Conservation (phyloP, 2,329 filamentous ascomycete species). For the Geosmithia putterillii region DNA sequence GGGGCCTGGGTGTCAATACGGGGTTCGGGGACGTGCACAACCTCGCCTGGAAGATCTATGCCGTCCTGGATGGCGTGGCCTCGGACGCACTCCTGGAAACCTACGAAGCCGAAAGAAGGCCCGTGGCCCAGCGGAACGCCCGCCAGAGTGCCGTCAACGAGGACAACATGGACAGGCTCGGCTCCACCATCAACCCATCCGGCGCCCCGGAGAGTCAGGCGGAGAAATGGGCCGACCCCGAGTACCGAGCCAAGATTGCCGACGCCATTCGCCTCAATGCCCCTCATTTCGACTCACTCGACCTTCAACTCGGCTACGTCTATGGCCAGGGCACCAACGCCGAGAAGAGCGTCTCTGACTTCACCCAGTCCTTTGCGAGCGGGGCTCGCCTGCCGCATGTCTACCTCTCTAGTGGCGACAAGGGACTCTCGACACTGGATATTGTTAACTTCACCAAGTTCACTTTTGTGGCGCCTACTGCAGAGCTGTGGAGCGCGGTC, state of each 20-base stretch:
- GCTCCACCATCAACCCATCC: constrained; percentile 23
- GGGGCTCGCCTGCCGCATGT: constrained; percentile 27
- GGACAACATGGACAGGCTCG: constrained; percentile 24
- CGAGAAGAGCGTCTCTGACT: constrained; percentile 22
- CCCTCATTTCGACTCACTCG: constrained; percentile 29
- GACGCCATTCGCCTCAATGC: constrained; percentile 20
- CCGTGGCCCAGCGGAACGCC: constrained; percentile 24
- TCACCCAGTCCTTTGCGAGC: constrained; percentile 18
- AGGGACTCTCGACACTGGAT: constrained; percentile 14
- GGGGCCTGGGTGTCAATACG: constrained; percentile 18
- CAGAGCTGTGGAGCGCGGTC: neutral
- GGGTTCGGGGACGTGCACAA: constrained; percentile 18
- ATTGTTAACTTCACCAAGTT: constrained; percentile 9
- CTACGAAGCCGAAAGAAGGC: constrained; percentile 23
- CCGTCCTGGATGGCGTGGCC: constrained; percentile 17
- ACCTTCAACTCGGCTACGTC: constrained; percentile 29
- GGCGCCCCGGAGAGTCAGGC: constrained; percentile 11
- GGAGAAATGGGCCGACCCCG: constrained; percentile 12
- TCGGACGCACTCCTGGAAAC: constrained; percentile 16
- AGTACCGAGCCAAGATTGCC: constrained; percentile 15
- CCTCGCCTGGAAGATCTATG: constrained; percentile 22
- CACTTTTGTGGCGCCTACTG: neutral
- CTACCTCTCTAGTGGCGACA: constrained; percentile 12
- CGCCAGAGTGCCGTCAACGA: constrained; percentile 30
- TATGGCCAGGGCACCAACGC: constrained; percentile 18